Evolutionary conservation across 2,329 filamentous ascomycete genomes (phyloP).

Genomic region (Pseudohalonectria lignicola): DNA sequence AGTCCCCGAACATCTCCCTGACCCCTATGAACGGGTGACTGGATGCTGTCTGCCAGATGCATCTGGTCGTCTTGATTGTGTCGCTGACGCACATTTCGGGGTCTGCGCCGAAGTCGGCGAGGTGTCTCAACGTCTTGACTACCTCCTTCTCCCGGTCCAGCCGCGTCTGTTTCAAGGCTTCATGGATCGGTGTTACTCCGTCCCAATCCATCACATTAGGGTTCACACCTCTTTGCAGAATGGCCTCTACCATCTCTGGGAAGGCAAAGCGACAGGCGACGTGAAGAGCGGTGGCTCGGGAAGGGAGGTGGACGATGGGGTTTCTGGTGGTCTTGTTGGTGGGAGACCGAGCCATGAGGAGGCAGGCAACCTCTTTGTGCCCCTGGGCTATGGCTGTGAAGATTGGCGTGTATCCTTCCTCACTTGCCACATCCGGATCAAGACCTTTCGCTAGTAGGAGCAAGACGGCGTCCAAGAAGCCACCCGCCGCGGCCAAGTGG

Average conservation of each 20-base stretch:
- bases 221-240: neutral
- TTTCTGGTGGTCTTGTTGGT: neutral
- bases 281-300: constrained; percentile 1
- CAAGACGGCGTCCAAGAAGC: neutral
- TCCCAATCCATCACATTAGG: neutral
- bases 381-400: neutral
- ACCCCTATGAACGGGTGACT: no score
- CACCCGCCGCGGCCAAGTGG: constrained; percentile 1
- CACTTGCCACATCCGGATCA: neutral
- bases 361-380: neutral
- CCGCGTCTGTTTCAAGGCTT: neutral
- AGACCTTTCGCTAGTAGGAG: neutral
- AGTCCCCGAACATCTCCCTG: no score
- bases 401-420: constrained; percentile 2
- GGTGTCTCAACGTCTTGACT: neutral
- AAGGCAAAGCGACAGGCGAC: constrained; percentile 1
- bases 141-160: neutral
- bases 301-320: neutral
- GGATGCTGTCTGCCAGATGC: no score
- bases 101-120: neutral
- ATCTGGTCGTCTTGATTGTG: no score
- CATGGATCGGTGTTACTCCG: neutral
- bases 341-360: no score
- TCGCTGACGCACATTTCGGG: no score
- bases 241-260: neutral